Conservation (phyloP, 2,329 filamentous ascomycete genomes). For the Hypoxylon sp. region DNA sequence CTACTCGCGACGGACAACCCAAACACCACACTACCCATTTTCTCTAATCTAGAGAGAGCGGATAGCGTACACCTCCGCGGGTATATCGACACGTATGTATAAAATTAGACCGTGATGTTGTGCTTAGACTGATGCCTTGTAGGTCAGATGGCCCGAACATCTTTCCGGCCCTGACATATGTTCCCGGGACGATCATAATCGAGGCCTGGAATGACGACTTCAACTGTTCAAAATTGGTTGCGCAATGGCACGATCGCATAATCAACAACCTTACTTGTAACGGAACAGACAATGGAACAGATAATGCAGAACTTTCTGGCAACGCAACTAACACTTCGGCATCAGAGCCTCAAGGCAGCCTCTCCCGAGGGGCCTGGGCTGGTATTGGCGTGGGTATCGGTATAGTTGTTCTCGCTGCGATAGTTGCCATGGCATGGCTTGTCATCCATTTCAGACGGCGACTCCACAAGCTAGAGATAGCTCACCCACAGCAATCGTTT, state of each 20-base stretch:
- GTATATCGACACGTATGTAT: constrained; percentile 29
- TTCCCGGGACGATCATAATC: constrained; percentile 15
- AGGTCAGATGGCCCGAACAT: constrained; percentile 26
- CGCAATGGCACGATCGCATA: constrained; percentile 11
- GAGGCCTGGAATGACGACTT: constrained; percentile 34
- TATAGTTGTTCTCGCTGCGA: constrained; percentile 9
- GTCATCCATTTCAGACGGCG: constrained; percentile 5
- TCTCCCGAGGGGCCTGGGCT: constrained; percentile 9
- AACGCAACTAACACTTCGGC: neutral
- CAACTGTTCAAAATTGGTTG: constrained; percentile 32
- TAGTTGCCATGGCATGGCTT: constrained; percentile 17
- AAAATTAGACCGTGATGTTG: neutral
- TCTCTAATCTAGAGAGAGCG: constrained; percentile 13
- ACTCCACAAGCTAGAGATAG: neutral
- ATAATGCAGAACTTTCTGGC: neutral
- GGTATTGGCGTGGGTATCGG: no score
- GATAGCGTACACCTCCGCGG: constrained; percentile 22
- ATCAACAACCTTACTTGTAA: constrained; percentile 24
- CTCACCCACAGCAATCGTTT: neutral
- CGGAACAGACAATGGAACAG: constrained; percentile 15
- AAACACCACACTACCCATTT: constrained; percentile 14
- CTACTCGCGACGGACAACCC: constrained; percentile 19
- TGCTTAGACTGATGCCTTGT: neutral
- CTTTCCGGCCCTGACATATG: constrained; percentile 19
- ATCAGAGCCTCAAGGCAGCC: neutral